Base-by-base conservation (phyloP, 192 early-diverging fungal species). In the Linnemannia elongata region DNA sequence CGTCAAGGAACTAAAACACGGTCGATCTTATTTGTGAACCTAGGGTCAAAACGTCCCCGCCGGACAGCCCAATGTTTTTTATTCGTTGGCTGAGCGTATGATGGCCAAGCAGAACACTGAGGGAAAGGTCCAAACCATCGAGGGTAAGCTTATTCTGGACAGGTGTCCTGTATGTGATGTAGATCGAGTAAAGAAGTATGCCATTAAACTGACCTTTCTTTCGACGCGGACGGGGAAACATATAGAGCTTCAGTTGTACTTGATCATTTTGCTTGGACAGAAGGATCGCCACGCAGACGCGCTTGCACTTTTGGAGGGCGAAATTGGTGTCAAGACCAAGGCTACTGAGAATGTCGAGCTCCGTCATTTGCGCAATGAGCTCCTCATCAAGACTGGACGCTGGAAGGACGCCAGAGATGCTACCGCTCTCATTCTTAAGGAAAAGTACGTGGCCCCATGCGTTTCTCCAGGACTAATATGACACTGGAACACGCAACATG, bases 1-100 rank as follows among this genome's bases (percentile, higher is more conserved):
- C 45, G 49, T 41, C 44, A 74, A 33, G 12, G n/a, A 7, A 6
- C 42, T 74, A 20, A 52, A 49, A 66, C 9, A 66, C 38, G 27
- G 44, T 35, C n/a, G 22, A 74, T n/a, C 15, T 49, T 30, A n/a
- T 42, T 47, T 74, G 24, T 49, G n/a, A 3, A 20, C 41, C 2
- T 88, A 91, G 90, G 89, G 81, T 70, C 78, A 90, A 57, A 85
- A 81, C 70, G 83, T 77, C 17, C 71, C 82, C 20, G 78, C 45
- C 30, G 27, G 57, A n/a, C 85, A 90, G 35, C 83, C 83, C 45
- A 88, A 89, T 66, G 76, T 97, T 6, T 90, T 93, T 35, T 90
- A 95, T 63, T 85, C 88, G 6, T 89, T 99, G 63, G 94, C 96
- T 7, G 97, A 97, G 80, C 90, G 96, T 30, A 97, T 98, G 96